Conservation (phyloP, 2,329 filamentous ascomycete species). For the Phialemoniopsis sp. region DNA sequence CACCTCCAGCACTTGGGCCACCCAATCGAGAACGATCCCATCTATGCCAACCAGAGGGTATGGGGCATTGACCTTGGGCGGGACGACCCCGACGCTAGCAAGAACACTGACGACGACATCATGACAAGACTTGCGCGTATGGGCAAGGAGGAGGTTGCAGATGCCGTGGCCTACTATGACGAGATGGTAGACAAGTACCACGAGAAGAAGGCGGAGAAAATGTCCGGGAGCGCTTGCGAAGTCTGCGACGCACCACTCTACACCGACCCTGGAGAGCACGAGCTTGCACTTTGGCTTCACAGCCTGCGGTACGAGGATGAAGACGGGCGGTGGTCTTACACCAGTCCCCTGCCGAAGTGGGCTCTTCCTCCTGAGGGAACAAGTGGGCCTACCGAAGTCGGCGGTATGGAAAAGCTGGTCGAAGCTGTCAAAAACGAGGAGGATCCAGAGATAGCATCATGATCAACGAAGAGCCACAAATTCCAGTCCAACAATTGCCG, state of each 20-base stretch:
- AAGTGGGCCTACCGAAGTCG: slow-evolving; percentile 67
- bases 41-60: slow-evolving; percentile 91
- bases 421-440: slow-evolving; percentile 38
- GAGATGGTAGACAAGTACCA: slow-evolving; percentile 90
- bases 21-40: slow-evolving; percentile 95
- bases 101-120: slow-evolving; percentile 82
- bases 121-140: slow-evolving; percentile 70
- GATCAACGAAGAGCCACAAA: too few species aligned
- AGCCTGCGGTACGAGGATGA: slow-evolving; percentile 85
- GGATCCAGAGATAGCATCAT: slow-evolving; percentile 4
- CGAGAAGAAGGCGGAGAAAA: slow-evolving; percentile 85
- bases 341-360: slow-evolving; percentile 81
- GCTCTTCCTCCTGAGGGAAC: slow-evolving; percentile 73
- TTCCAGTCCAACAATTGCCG: too few species aligned
- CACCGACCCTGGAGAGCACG: slow-evolving; percentile 84
- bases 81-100: slow-evolving; percentile 59
- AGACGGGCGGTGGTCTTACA: slow-evolving; percentile 80
- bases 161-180: slow-evolving; percentile 89
- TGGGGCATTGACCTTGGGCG: slow-evolving; percentile 79
- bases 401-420: slow-evolving; percentile 55
- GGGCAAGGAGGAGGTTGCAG: slow-evolving; percentile 90
- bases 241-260: slow-evolving; percentile 86
- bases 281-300: slow-evolving; percentile 91
- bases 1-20: slow-evolving; percentile 93
- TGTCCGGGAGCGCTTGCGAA: slow-evolving; percentile 80